A percentile compares a stretch with the other conserved stretches of the same genome.
phyloP scores from a whole-genome alignment of 768 basidiomycete genomes.

The Tremella mesenterica region DNA sequence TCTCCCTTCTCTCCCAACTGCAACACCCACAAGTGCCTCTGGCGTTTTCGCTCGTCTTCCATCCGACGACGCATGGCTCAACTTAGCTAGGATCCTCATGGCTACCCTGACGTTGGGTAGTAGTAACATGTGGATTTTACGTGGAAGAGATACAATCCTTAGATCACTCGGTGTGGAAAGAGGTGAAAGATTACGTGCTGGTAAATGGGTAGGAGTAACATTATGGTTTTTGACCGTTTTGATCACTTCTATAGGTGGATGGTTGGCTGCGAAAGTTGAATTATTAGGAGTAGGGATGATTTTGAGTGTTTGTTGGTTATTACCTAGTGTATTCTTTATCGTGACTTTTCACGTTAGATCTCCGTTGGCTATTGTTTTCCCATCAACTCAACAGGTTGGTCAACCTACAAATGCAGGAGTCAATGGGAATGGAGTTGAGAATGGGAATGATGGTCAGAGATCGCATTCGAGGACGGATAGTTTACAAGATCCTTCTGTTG shows the following conservation, averaged over 20 bases:
- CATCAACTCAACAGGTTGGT: conserved; percentile 22
- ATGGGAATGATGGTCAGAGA: conserved; percentile 18
- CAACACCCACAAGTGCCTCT: conserved; percentile 15
- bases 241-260: conserved; percentile 33
- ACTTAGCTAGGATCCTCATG: conserved; percentile 36
- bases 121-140: conserved; percentile 30
- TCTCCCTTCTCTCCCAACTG: conserved; percentile 2
- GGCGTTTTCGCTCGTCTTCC: conserved; percentile 31
- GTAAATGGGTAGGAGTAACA: conserved; percentile 32
- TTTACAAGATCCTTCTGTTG: conserved; percentile 46
- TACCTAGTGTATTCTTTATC: conserved; percentile 58
- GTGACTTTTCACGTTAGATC: conserved; percentile 72
- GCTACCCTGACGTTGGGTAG: conserved; percentile 28
- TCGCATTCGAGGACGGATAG: conserved; percentile 23
- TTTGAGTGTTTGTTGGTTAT: conserved; percentile 36
- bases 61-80: conserved; percentile 32
- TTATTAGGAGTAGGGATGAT: conserved; percentile 32
- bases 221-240: conserved; percentile 28
- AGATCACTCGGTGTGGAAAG: conserved; percentile 30
- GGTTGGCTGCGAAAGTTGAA: conserved; percentile 33
- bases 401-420: conserved; percentile 41
- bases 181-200: conserved; percentile 32
- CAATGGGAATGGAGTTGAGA: neutral
- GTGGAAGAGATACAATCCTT: conserved; percentile 34
- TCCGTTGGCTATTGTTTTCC: conserved; percentile 74